Evolutionary conservation across 2,329 filamentous ascomycete species (phyloP), one percentile per base, ranked within the genome.

Genomic region (Aschersonia sp.): DNA sequence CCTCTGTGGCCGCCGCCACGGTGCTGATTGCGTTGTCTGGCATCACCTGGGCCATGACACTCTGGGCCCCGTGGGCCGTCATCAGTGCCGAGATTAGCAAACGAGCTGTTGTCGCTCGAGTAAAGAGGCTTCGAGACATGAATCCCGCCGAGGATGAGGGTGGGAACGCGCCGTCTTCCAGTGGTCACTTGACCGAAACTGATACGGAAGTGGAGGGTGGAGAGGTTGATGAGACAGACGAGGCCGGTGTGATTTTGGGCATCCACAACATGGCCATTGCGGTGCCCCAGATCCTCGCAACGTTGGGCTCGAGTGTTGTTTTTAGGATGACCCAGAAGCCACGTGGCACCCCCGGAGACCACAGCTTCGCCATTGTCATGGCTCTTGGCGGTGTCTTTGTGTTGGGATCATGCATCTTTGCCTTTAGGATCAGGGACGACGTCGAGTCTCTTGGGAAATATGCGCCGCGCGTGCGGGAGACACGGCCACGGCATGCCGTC

Each of bases 261-360:
- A 89, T 97, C 48, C 91, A 97, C 70, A 97, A 97, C 63, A 91
- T 97, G 67, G 84, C 89, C 12, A 85, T 97, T 55, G 88, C 89
- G 1, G 82, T 88, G 4, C 91, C 91, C 1, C 91, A 97, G 61
- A 89, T 96, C 51, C 75, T 96, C 48, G 89, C 91, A 9, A 96
- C 89, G 5, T 68, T 96, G 31, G 80, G 85, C 30, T 91, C 86
- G 51, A 89, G 84, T 59, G 70, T 84, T 51, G 85, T 97, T 52
- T 97, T 97, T 69, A 82, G 80, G 59, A 69, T 83, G 41, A 76
- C 91, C 58, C 89, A 97, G 67, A 95, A 94, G 64, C 88, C 87
- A 1, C 76, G 91, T 52, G 89, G 89, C 4, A 78, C 75, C 4
- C 84, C 87, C 0, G 89, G 88, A 35, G 91, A 97, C 65, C 80